These are phyloP conservation scores for Tieghemiomyces parasiticus DNA, from an alignment of 192 early-diverging fungal genomes.

Conservation along the genomic window DNA sequence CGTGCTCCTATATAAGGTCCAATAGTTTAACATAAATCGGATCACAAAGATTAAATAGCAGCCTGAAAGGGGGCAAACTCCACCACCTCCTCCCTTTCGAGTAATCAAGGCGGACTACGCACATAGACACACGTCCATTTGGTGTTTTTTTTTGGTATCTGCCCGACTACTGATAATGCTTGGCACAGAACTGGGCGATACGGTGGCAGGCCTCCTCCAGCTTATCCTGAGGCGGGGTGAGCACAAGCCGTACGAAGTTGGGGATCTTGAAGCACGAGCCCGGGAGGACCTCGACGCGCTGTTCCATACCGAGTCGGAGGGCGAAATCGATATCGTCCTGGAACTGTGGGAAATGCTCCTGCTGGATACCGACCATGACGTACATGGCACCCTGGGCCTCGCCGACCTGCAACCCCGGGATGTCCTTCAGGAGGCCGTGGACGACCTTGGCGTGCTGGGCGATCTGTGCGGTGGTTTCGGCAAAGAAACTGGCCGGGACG, in stretches of 20 bases:
- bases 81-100: no score
- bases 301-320: conserved; percentile 62
- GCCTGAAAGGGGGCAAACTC: no score
- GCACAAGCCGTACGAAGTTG: conserved; percentile 62
- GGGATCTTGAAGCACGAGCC: conserved; percentile 73
- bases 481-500: conserved; percentile 47
- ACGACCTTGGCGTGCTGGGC: conserved; percentile 55
- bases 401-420: conserved; percentile 58
- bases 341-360: conserved; percentile 53
- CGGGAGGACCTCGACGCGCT: conserved; percentile 70
- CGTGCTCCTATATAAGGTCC: no score
- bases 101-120: no score
- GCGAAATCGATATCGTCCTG: conserved; percentile 65
- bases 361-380: conserved; percentile 67
- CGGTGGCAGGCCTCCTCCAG: conserved; percentile 55
- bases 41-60: no score
- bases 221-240: conserved; percentile 62
- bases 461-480: conserved; percentile 48
- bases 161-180: no score
- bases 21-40: no score
- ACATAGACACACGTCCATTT: no score
- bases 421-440: conserved; percentile 38
- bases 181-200: conserved; percentile 63
- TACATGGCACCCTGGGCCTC: conserved; percentile 88
- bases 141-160: no score